Conservation (phyloP, 148 eudicot species). For the Dysphania ambrosioides region DNA sequence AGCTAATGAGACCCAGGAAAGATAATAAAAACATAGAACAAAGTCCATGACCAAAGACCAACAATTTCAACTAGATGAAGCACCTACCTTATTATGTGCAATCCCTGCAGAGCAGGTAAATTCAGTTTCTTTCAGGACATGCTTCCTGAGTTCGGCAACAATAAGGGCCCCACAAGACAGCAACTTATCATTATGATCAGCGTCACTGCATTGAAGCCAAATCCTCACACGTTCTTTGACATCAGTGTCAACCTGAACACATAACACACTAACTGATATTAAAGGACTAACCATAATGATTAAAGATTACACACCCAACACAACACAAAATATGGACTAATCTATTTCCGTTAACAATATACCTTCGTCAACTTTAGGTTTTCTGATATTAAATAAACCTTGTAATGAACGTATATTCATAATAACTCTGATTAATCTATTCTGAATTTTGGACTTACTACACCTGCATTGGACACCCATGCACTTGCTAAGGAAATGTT, state of each 20-base stretch:
- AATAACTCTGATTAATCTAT: too few relatives aligned
- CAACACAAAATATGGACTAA: not conserved
- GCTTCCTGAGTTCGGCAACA: conserved; percentile 84
- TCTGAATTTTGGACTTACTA: too few relatives aligned
- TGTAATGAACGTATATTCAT: too few relatives aligned
- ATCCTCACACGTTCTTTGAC: conserved; percentile 45
- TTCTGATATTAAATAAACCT: too few relatives aligned
- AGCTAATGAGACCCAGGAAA: conserved; percentile 8
- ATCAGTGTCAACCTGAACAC: conserved; percentile 45
- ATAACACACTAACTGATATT: not conserved
- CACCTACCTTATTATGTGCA: conserved; percentile 82
- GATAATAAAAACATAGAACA: not conserved
- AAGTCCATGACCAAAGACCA: not conserved
- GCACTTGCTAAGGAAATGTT: too few relatives aligned
- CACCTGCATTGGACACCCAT: too few relatives aligned
- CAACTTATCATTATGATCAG: conserved; percentile 71
- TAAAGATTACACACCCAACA: not conserved
- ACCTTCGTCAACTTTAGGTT: too few relatives aligned
- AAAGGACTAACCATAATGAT: not conserved
- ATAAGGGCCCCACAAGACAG: conserved; percentile 89
- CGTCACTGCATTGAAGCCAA: conserved; percentile 64
- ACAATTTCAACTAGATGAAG: not conserved
- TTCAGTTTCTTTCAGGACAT: conserved; percentile 82
- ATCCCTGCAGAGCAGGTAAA: conserved; percentile 96
- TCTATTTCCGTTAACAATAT: not conserved